A percentile compares a stretch with the other conserved stretches of the same genome.
Evolutionary conservation across 208 protist species (phyloP).

Genomic region (Acanthamoeba culbertsoni): DNA sequence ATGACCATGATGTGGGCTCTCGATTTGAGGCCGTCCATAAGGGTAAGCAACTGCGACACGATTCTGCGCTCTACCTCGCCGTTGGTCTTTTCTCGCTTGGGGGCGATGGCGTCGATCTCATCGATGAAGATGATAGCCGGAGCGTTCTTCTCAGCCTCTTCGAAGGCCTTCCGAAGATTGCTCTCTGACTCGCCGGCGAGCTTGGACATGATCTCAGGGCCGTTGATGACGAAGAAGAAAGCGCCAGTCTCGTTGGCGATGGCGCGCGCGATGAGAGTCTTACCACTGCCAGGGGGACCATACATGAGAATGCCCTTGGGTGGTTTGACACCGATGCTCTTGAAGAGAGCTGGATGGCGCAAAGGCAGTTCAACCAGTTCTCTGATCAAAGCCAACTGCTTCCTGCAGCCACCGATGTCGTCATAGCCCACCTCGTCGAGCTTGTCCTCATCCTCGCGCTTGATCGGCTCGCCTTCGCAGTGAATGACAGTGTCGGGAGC

Average conservation of each 20-base stretch:
- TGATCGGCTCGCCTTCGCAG: constrained; percentile 99
- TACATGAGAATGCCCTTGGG: constrained; percentile 95
- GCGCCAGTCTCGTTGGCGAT: constrained; percentile 99
- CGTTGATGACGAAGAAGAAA: constrained; percentile 99
- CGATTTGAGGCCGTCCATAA: constrained; percentile 99
- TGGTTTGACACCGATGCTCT: constrained; percentile 97
- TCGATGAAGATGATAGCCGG: constrained; percentile 99
- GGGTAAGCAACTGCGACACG: constrained; percentile 99
- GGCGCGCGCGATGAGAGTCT: constrained; percentile 99
- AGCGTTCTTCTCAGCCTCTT: constrained; percentile 99
- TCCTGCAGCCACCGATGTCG: constrained; percentile 98
- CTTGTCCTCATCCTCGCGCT: constrained; percentile 98
- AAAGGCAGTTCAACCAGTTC: constrained; percentile 99
- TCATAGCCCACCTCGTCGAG: constrained; percentile 96
- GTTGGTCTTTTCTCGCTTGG: constrained; percentile 99
- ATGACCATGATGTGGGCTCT: constrained; percentile 99
- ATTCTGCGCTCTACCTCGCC: constrained; percentile 99
- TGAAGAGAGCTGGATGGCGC: constrained; percentile 98
- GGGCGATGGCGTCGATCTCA: constrained; percentile 99
- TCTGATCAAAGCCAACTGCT: constrained; percentile 98
- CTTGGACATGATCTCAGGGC: constrained; percentile 99
- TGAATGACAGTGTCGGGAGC: constrained; percentile 99
- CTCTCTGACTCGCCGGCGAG: constrained; percentile 99
- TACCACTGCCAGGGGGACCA: constrained; percentile 98
- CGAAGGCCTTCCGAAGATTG: constrained; percentile 99